Conservation (phyloP, 2,329 filamentous ascomycete species). For the Blastomyces percursus region DNA sequence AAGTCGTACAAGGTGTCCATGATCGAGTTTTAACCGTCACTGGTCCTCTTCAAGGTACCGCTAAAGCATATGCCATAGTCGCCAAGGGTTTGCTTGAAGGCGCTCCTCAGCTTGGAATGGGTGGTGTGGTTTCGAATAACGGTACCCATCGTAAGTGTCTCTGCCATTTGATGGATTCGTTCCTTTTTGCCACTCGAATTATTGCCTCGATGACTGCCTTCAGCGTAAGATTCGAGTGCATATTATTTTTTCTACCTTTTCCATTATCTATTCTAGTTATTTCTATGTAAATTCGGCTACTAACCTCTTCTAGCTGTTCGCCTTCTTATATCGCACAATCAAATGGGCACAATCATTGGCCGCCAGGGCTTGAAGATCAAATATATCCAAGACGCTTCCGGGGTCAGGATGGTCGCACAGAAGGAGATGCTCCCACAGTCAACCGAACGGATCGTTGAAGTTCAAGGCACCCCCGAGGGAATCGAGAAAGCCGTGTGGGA, state of each 20-base stretch:
- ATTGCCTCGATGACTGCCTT: not conserved
- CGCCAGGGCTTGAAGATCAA: conserved; percentile 97
- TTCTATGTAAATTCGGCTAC: conserved; percentile 7
- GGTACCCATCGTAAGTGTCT: conserved; percentile 79
- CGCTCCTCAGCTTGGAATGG: conserved; percentile 92
- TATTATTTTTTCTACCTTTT: not conserved
- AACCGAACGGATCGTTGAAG: conserved; percentile 93
- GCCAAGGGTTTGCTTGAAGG: conserved; percentile 85
- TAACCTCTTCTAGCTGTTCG: conserved; percentile 61
- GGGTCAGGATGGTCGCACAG: conserved; percentile 97
- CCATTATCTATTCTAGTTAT: not conserved
- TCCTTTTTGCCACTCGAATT: not conserved
- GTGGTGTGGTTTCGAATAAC: conserved; percentile 71
- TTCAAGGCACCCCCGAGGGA: conserved; percentile 86
- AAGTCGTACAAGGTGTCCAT: conserved; percentile 94
- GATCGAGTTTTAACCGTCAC: conserved; percentile 95
- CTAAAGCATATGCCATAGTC: conserved; percentile 87
- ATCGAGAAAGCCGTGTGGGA: conserved; percentile 97
- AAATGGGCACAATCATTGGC: conserved; percentile 99
- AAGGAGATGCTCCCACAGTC: conserved; percentile 99
- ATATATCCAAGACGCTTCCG: conserved; percentile 93
- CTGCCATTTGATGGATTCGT: conserved; percentile 5
- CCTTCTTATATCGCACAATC: conserved; percentile 96
- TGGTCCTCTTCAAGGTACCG: conserved; percentile 75
- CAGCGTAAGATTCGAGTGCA: not conserved